Percentiles rank a stretch among this genome's conserved stretches.
phyloP scores from a whole-genome alignment of 306 rosid species.

The Vigna mungo region DNA sequence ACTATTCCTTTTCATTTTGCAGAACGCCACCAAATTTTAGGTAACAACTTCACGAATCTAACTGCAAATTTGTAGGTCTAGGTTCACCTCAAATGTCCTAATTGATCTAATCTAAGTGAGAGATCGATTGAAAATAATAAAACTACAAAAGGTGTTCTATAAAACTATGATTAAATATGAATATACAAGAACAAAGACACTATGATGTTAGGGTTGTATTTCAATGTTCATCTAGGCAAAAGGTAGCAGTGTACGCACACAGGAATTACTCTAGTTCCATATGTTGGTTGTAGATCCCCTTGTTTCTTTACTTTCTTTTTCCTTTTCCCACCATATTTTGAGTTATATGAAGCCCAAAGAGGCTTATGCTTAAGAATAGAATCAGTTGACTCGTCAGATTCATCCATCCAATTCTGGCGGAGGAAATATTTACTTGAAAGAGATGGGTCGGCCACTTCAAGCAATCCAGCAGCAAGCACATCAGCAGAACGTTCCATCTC shows the following conservation, averaged over 20 bases:
- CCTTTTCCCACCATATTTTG: constrained; percentile 63
- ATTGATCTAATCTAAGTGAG: constrained; percentile 5
- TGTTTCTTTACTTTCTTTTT: constrained; percentile 66
- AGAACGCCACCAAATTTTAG: not conserved
- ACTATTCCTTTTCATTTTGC: constrained; percentile 29
- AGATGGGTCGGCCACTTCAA: constrained; percentile 95
- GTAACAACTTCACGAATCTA: not conserved
- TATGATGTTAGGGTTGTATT: constrained; percentile 3
- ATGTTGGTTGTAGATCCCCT: constrained; percentile 83
- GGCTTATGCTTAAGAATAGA: constrained; percentile 94
- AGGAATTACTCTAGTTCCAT: constrained; percentile 98
- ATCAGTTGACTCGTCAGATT: constrained; percentile 66
- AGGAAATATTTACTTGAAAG: constrained; percentile 88
- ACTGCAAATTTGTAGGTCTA: constrained; percentile 29
- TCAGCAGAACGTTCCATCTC: constrained; percentile 98
- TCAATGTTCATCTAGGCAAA: constrained; percentile 39
- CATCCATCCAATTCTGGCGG: constrained; percentile 91
- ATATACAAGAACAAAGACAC: constrained; percentile 20
- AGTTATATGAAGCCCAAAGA: constrained; percentile 87
- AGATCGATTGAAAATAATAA: constrained; percentile 30
- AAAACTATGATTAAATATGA: constrained; percentile 19
- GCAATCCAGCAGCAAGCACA: constrained; percentile 98
- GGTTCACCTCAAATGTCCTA: constrained; percentile 20
- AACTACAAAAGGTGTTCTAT: constrained; percentile 13
- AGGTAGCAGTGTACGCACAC: constrained; percentile 72